Conservation (phyloP, 1,139 yeast genomes). For the Suhomyces terraborum region DNA sequence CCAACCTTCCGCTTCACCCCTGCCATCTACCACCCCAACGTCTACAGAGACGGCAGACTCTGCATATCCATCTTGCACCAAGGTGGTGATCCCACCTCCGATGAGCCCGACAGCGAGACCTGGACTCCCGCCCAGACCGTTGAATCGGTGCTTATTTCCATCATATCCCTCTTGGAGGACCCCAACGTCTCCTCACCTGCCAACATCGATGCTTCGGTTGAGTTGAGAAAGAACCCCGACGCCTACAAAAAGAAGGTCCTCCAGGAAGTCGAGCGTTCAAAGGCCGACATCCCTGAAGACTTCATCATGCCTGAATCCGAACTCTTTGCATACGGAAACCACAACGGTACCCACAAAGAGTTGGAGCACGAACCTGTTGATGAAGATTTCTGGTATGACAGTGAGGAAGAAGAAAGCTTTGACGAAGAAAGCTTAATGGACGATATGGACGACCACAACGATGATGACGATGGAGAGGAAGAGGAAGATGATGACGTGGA, state of each 20-base stretch:
- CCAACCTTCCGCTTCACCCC: slow-evolving; percentile 95
- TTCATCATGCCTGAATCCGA: slow-evolving; percentile 73
- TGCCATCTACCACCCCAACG: slow-evolving; percentile 92
- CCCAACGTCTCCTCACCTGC: slow-evolving; percentile 95
- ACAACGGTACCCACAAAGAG: slow-evolving; percentile 39
- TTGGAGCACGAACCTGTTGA: slow-evolving; percentile 69
- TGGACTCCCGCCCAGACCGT: slow-evolving; percentile 98
- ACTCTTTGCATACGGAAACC: slow-evolving; percentile 61
- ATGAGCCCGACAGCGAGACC: slow-evolving; percentile 88
- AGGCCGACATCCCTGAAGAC: slow-evolving; percentile 81
- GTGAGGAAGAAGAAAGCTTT: slow-evolving; percentile 55
- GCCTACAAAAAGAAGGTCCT: slow-evolving; percentile 77
- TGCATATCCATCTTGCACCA: slow-evolving; percentile 92
- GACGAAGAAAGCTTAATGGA: slow-evolving; percentile 59
- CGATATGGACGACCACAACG: slow-evolving; percentile 55
- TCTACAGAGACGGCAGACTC: slow-evolving; percentile 87
- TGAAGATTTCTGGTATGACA: slow-evolving; percentile 85
- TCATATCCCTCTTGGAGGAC: slow-evolving; percentile 86
- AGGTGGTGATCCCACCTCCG: slow-evolving; percentile 84
- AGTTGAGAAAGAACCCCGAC: slow-evolving; percentile 81
- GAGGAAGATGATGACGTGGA: slow-evolving; percentile 49
- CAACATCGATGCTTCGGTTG: slow-evolving; percentile 93
- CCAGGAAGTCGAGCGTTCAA: slow-evolving; percentile 82
- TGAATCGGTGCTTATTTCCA: slow-evolving; percentile 85
- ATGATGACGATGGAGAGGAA: slow-evolving; percentile 60